Conservation (phyloP, 768 basidiomycete genomes). For the Boletus tomentosulus region DNA sequence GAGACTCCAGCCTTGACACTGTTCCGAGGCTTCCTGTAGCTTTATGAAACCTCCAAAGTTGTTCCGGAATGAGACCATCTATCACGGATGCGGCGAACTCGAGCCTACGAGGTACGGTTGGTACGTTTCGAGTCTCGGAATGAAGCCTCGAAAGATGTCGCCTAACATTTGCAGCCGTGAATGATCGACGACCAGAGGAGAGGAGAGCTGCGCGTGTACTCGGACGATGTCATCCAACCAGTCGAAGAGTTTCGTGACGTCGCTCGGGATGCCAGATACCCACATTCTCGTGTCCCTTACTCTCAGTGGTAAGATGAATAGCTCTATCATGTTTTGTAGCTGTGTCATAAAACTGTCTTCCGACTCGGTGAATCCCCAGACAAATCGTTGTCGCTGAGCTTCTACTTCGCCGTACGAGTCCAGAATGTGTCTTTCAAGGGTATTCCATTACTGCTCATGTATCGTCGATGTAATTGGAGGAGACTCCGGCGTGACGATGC, state of each 20-base stretch:
- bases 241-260: constrained; percentile 72
- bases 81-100: constrained; percentile 55
- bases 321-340: constrained; percentile 58
- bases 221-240: constrained; percentile 86
- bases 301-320: constrained; percentile 77
- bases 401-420: constrained; percentile 45
- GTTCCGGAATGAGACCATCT: constrained; percentile 44
- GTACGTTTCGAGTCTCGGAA: constrained; percentile 72
- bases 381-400: constrained; percentile 58
- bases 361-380: constrained; percentile 63
- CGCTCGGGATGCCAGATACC: constrained; percentile 75
- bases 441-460: constrained; percentile 23
- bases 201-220: constrained; percentile 63
- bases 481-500: constrained; percentile 4
- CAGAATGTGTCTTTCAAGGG: constrained; percentile 18
- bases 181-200: constrained; percentile 42
- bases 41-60: constrained; percentile 85
- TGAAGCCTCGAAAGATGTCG: constrained; percentile 53
- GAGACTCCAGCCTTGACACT: constrained; percentile 60
- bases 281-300: constrained; percentile 65
- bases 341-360: constrained; percentile 68
- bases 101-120: constrained; percentile 82
- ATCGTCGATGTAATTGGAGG: constrained; percentile 2
- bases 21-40: constrained; percentile 54
- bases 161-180: constrained; percentile 52